phyloP scores from a whole-genome alignment of 2,329 filamentous ascomycete species.

The Endocalyx cinctus region DNA sequence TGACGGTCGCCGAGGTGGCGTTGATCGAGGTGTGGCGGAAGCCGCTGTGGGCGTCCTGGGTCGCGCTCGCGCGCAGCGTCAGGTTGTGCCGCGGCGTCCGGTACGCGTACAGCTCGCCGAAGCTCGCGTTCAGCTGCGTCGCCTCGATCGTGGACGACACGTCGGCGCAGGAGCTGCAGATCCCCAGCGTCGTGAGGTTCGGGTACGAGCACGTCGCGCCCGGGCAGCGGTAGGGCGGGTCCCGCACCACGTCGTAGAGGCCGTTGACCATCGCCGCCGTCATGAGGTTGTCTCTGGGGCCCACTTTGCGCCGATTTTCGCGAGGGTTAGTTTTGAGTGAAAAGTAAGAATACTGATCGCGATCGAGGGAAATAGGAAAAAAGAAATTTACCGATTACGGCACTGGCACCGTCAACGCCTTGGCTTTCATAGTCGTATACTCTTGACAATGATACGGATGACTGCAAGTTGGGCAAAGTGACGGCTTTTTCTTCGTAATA shows the following conservation, averaged over 20 bases:
- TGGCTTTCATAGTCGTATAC: conserved; percentile 4
- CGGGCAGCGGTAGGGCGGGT: conserved; percentile 8
- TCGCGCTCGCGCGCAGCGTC: conserved; percentile 3
- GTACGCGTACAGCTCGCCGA: conserved; percentile 1
- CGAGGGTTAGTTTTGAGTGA: no score
- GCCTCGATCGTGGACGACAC: conserved; percentile 1
- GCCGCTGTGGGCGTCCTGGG: conserved; percentile 4
- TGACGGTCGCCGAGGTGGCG: conserved; percentile 1
- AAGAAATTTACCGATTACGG: conserved; percentile 6
- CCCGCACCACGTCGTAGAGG: conserved; percentile 8
- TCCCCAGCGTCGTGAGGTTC: conserved; percentile 4
- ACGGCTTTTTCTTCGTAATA: conserved; percentile 6
- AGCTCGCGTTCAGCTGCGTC: conserved; percentile 1
- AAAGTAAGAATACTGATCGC: no score
- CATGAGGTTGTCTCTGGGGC: conserved; percentile 8
- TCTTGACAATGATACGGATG: conserved; percentile 6
- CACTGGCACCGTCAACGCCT: conserved; percentile 5
- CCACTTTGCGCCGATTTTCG: conserved; percentile 5
- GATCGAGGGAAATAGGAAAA: no score
- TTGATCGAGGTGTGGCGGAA: conserved; percentile 7
- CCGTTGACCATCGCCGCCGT: conserved; percentile 9
- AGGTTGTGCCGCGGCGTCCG: conserved; percentile 6
- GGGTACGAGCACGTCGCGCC: conserved; percentile 7
- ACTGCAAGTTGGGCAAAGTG: conserved; percentile 1
- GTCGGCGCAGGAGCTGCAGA: conserved; percentile 9